Percentiles rank a stretch among this genome's conserved stretches.
Evolutionary conservation across 2,329 filamentous ascomycete genomes (phyloP).

Genomic region (Penicillium nordicum): DNA sequence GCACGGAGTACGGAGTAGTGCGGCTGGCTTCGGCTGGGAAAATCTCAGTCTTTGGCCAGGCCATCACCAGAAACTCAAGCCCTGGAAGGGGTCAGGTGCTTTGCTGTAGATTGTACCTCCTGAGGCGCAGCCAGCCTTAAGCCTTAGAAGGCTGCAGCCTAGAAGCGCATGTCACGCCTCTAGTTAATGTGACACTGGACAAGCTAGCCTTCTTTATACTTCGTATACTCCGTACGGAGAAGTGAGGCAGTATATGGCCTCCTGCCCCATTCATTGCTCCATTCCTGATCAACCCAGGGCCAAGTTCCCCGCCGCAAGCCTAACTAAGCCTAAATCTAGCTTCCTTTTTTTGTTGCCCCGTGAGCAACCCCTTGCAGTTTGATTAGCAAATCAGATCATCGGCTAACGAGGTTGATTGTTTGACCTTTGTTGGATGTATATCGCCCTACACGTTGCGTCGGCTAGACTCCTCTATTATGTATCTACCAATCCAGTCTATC

Average conservation of each 20-base stretch:
- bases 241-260: not conserved
- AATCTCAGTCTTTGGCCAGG: not conserved
- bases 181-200: not conserved
- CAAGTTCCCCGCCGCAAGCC: conserved; percentile 13
- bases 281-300: not conserved
- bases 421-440: conserved; percentile 14
- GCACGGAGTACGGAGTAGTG: not conserved
- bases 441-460: conserved; percentile 7
- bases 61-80: not conserved
- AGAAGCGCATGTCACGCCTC: conserved; percentile 7
- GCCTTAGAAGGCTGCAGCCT: conserved; percentile 35
- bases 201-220: not conserved
- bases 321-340: conserved; percentile 2
- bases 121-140: conserved; percentile 34
- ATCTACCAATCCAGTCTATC: not conserved
- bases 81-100: not conserved
- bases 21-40: not conserved
- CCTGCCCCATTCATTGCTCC: not conserved
- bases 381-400: conserved; percentile 13
- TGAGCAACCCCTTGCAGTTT: conserved; percentile 16
- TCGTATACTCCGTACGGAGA: not conserved
- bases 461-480: not conserved
- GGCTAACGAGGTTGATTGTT: not conserved
- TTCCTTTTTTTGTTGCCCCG: not conserved
- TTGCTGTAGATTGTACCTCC: not conserved